Conservation (phyloP, 768 basidiomycete genomes). For the Trametes maxima region DNA sequence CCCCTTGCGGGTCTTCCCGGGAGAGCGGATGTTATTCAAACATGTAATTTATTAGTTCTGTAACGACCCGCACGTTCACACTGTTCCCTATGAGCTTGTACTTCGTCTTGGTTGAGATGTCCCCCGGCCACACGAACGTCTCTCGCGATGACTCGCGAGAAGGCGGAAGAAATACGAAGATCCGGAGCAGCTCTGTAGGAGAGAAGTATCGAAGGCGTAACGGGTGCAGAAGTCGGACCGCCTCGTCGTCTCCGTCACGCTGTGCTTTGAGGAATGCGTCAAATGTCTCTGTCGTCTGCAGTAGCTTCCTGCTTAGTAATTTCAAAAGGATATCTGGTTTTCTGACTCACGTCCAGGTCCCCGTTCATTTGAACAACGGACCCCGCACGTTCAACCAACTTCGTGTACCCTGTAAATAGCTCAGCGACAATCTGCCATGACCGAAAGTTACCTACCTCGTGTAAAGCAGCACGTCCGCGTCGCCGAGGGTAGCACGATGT, state of each 20-base stretch:
- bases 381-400: slow-evolving; percentile 74
- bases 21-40: slow-evolving; percentile 31
- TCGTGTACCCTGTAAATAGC: slow-evolving; percentile 62
- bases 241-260: slow-evolving; percentile 40
- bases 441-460: slow-evolving; percentile 49
- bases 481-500: slow-evolving; percentile 70
- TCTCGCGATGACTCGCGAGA: slow-evolving; percentile 1
- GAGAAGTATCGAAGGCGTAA: slow-evolving; percentile 77
- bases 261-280: slow-evolving; percentile 54
- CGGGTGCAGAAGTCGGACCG: slow-evolving; percentile 57
- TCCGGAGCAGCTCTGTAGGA: slow-evolving; percentile 67
- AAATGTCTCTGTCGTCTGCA: slow-evolving; percentile 63
- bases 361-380: slow-evolving; percentile 78
- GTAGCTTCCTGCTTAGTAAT: too few relatives aligned
- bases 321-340: too few relatives aligned
- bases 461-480: slow-evolving; percentile 79
- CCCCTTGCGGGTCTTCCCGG: too few relatives aligned
- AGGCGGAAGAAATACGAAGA: slow-evolving; percentile 59
- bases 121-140: slow-evolving; percentile 63
- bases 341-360: slow-evolving; percentile 53
- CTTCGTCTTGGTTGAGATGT: slow-evolving; percentile 64
- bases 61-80: slow-evolving; percentile 76
- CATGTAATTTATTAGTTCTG: slow-evolving; percentile 61
- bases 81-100: slow-evolving; percentile 84
- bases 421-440: not conserved